A percentile compares a stretch with the other conserved stretches of the same genome.
Evolutionary conservation across 2,329 filamentous ascomycete species (phyloP).

Genomic region (Curvularia sp.): DNA sequence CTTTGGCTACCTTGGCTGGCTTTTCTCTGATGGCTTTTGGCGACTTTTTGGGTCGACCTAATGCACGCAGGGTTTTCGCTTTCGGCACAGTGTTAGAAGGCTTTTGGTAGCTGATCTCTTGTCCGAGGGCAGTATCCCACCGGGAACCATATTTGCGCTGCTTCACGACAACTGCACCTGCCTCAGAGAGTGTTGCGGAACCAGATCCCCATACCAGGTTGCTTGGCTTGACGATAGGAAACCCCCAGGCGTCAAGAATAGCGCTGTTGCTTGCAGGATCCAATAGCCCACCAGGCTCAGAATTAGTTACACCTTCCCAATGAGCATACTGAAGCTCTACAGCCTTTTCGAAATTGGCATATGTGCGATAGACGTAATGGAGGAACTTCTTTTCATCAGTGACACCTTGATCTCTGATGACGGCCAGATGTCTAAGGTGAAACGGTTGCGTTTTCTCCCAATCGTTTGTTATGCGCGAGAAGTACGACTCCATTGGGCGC

Average conservation of each 20-base stretch:
- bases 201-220: conserved; percentile 34
- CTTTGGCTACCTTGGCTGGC: conserved; percentile 4
- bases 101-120: conserved; percentile 37
- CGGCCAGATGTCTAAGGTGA: conserved; percentile 63
- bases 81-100: conserved; percentile 14
- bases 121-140: conserved; percentile 38
- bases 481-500: conserved; percentile 61
- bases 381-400: conserved; percentile 53
- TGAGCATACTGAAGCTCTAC: conserved; percentile 59
- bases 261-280: conserved; percentile 8
- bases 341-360: conserved; percentile 60
- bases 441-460: conserved; percentile 67
- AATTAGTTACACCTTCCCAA: conserved; percentile 62
- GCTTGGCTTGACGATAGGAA: conserved; percentile 26
- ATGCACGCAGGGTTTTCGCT: conserved; percentile 1
- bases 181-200: conserved; percentile 37
- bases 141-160: conserved; percentile 27
- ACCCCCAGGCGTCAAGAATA: conserved; percentile 43
- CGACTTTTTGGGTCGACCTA: conserved; percentile 5
- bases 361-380: conserved; percentile 64
- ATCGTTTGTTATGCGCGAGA: conserved; percentile 61
- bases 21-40: conserved; percentile 11
- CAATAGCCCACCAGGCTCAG: conserved; percentile 33
- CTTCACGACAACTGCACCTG: conserved; percentile 30
- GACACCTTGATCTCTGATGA: conserved; percentile 63